Percentiles rank a stretch among this genome's conserved stretches.
phyloP scores from a whole-genome alignment of 108 stramenopile genomes.

The Cyclotella cryptica region DNA sequence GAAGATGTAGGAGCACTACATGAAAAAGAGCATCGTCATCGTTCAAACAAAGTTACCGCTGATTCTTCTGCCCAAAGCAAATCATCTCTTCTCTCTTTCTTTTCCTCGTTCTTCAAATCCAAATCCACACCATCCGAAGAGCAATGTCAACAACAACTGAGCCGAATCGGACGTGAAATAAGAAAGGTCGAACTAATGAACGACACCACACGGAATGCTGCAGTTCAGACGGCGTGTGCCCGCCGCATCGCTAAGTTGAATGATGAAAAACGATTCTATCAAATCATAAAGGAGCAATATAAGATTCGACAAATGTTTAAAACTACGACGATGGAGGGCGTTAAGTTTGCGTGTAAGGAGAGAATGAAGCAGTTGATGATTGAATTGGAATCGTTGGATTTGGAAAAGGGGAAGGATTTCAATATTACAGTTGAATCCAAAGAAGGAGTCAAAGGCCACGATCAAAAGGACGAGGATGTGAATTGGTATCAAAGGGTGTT shows the following conservation, averaged over 20 bases:
- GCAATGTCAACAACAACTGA: slow-evolving; percentile 38
- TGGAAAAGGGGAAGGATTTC: slow-evolving; percentile 17
- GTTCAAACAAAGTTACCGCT: background rate
- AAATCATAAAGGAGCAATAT: slow-evolving; percentile 44
- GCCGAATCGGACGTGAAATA: slow-evolving; percentile 39
- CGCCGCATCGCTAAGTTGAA: slow-evolving; percentile 29
- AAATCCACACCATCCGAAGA: slow-evolving; percentile 30
- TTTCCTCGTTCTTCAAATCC: slow-evolving; percentile 22
- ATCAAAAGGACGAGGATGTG: background rate
- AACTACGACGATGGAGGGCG: slow-evolving; percentile 17
- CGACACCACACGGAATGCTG: slow-evolving; percentile 14
- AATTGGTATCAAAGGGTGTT: slow-evolving; percentile 40
- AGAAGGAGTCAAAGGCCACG: background rate
- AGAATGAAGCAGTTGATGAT: slow-evolving; percentile 34
- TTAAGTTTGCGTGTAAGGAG: slow-evolving; percentile 41
- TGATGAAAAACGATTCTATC: slow-evolving; percentile 44
- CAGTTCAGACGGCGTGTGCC: slow-evolving; percentile 25
- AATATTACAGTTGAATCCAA: background rate
- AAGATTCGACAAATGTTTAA: slow-evolving; percentile 38
- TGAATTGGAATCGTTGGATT: slow-evolving; percentile 30
- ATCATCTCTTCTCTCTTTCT: background rate
- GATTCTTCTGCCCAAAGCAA: background rate
- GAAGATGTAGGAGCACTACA: slow-evolving; percentile 4
- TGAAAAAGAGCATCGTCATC: slow-evolving; percentile 15
- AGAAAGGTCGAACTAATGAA: slow-evolving; percentile 34